A percentile compares a stretch with the other conserved stretches of the same genome.
Conservation (phyloP, 345 rosid species). For the Pseudoturritis turrita region DNA sequence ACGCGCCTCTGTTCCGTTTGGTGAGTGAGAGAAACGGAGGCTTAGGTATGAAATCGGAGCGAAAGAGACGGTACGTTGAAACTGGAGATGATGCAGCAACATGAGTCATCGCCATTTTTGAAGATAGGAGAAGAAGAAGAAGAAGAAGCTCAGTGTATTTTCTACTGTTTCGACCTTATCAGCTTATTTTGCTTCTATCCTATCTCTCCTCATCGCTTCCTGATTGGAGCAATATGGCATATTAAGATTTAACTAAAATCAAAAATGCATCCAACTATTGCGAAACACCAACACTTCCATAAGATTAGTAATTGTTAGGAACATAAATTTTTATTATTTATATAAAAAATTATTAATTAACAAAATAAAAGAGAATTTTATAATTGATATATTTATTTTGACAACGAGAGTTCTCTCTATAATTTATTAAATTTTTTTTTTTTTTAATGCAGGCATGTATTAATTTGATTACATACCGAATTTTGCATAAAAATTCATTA, state of each 20-base stretch:
- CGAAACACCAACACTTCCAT: too few species aligned
- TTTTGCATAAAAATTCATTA: too few species aligned
- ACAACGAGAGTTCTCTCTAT: too few species aligned
- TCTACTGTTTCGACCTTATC: constrained; percentile 25
- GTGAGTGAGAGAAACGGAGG: constrained; percentile 23
- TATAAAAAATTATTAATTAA: too few species aligned
- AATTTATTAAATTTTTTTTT: too few species aligned
- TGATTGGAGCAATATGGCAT: constrained; percentile 5
- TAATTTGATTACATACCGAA: too few species aligned
- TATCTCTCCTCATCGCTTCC: constrained; percentile 1
- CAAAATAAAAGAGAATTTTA: too few species aligned
- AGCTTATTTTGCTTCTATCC: constrained; percentile 12
- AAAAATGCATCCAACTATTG: not conserved
- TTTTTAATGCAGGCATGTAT: too few species aligned
- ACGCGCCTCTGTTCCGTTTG: constrained; percentile 12
- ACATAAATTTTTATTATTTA: too few species aligned
- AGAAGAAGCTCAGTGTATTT: not conserved
- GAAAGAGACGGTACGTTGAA: constrained; percentile 12
- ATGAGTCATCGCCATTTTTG: constrained; percentile 26
- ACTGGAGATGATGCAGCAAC: constrained; percentile 24
- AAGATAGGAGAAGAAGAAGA: constrained; percentile 14
- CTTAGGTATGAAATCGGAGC: constrained; percentile 16
- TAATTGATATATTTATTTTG: too few species aligned
- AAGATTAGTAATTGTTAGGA: too few species aligned
- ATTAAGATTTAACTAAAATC: not conserved